Base-by-base conservation (phyloP, 164 flowering plant genomes). In the Amborella trichopoda region DNA sequence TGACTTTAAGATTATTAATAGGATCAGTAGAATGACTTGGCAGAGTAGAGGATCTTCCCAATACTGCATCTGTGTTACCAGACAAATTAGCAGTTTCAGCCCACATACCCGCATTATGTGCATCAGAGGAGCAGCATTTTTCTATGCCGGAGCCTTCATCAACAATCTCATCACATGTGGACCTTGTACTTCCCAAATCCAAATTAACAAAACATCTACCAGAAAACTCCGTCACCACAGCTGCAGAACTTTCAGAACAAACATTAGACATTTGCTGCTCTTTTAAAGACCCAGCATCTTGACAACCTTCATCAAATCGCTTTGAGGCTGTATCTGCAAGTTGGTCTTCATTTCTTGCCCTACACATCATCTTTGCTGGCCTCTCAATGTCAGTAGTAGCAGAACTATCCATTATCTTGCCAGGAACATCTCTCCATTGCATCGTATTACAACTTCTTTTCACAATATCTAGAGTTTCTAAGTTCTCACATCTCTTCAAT, bases 391-490 rank as follows among this genome's bases (percentile, higher is more conserved):
- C 11, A 48, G 60, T 40, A 42, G 28, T 26, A 23, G 61, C 63
- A 61, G 53, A 42, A 34, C 13, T 53, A 27, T 23, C 53, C 10
- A 25, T 54, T 21, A 28, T 49, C 55, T 63, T 71, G 41, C 51
- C 64, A 39, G 83, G 79, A 19, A 77, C 77, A 68, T 80, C 78
- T 59, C 56, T 63, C 87, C 87, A 80, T 37, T 68, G 77, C 54
- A 30, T 30, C 9, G 34, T 8, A 9, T 30, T 9, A 27, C 22
- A 27, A 28, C 20, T 11, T 6, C 6, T 17, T 17, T 17, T 27
- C 37, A 28, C 9, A 2, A 23, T 4, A 3, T 5, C 50, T 14
- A 23, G n/a, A 9, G 27, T 23, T 0, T 18, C 20, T 16, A 33
- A 11, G 18, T 6, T 33, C 18, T 20, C 17, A 20, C 20, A 22